phyloP scores from a whole-genome alignment of 192 early-diverging fungal genomes.

The Linnemannia elongata region DNA sequence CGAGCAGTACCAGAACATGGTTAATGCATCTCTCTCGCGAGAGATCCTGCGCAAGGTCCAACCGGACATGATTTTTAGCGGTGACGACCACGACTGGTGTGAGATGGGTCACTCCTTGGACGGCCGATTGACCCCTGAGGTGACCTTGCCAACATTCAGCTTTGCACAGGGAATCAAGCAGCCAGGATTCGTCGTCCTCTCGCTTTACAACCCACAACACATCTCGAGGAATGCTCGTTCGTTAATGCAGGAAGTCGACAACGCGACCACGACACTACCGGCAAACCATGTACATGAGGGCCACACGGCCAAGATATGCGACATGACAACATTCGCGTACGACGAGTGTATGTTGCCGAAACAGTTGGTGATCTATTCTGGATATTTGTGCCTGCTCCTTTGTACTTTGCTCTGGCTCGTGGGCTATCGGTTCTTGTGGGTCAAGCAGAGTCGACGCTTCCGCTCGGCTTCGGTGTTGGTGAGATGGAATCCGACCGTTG shows the following conservation, averaged over 20 bases:
- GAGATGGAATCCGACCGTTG: neutral
- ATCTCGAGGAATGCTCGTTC: neutral
- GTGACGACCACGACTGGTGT: constrained; percentile 95
- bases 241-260: neutral
- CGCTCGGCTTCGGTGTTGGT: neutral
- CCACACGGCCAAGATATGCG: constrained; percentile 12
- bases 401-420: constrained; percentile 14
- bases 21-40: constrained; percentile 66
- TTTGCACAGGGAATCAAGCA: constrained; percentile 74
- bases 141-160: constrained; percentile 75
- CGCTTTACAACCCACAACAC: constrained; percentile 27
- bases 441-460: neutral
- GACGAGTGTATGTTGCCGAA: constrained; percentile 74
- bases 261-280: constrained; percentile 68
- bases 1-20: constrained; percentile 90
- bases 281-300: constrained; percentile 28
- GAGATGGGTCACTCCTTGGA: constrained; percentile 58
- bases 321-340: constrained; percentile 48
- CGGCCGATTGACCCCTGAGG: constrained; percentile 25
- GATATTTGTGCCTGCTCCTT: constrained; percentile 26
- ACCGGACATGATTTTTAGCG: constrained; percentile 81
- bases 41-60: constrained; percentile 68
- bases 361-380: constrained; percentile 70
- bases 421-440: neutral
- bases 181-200: constrained; percentile 65